These are phyloP conservation scores for Cornus suecica DNA, from an alignment of 148 eudicot species.

Conservation along the genomic window DNA sequence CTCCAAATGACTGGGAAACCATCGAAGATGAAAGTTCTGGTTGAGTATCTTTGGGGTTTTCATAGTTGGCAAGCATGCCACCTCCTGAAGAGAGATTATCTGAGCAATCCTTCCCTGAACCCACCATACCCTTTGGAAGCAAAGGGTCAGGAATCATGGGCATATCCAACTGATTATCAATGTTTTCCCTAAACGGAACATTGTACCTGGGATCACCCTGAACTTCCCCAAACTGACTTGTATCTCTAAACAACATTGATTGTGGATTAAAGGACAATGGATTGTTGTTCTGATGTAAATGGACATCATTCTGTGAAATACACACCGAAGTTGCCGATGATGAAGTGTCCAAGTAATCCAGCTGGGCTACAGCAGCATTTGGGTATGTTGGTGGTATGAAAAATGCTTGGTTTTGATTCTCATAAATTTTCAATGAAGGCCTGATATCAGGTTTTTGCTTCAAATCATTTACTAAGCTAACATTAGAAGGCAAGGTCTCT, in stretches of 20 bases:
- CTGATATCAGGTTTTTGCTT: slow-evolving; percentile 57
- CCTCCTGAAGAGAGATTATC: slow-evolving; percentile 67
- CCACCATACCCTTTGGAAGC: slow-evolving; percentile 49
- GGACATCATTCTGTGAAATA: slow-evolving; percentile 65
- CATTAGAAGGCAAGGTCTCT: slow-evolving; percentile 46
- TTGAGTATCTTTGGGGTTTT: slow-evolving; percentile 69
- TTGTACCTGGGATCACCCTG: slow-evolving; percentile 49
- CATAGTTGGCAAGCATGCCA: slow-evolving; percentile 58
- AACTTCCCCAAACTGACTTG: slow-evolving; percentile 49
- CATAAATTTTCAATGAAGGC: slow-evolving; percentile 57
- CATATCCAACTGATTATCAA: slow-evolving; percentile 42
- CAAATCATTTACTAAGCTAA: slow-evolving; percentile 42
- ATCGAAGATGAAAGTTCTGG: slow-evolving; percentile 85
- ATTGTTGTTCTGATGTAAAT: slow-evolving; percentile 40
- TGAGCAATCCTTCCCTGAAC: slow-evolving; percentile 52
- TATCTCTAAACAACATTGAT: slow-evolving; percentile 56
- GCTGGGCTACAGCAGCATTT: slow-evolving; percentile 45
- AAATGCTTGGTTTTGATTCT: slow-evolving; percentile 57
- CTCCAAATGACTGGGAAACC: slow-evolving; percentile 93
- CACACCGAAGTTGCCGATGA: slow-evolving; percentile 81
- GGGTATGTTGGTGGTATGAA: slow-evolving; percentile 45
- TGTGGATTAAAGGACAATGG: slow-evolving; percentile 58
- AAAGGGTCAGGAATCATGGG: slow-evolving; percentile 56
- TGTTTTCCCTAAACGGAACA: slow-evolving; percentile 39
- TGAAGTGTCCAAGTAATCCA: slow-evolving; percentile 83